Evolutionary conservation across 148 eudicot species (phyloP).

Genomic region (Mesembryanthemum crystallinum): DNA sequence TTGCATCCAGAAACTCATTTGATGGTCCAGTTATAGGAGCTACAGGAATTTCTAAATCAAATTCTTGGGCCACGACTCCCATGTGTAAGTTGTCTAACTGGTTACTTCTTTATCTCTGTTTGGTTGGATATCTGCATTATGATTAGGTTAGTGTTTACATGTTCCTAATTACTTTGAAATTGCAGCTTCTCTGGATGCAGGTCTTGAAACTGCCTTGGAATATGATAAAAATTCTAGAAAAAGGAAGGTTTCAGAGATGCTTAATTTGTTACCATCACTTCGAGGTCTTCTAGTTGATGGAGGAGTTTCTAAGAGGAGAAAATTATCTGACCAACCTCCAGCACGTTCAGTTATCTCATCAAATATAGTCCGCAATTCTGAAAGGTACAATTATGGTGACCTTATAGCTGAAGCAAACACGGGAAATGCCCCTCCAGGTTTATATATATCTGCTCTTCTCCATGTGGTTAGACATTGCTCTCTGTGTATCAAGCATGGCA

Average conservation of each 20-base stretch:
- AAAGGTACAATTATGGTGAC: constrained; percentile 62
- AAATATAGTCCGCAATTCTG: constrained; percentile 34
- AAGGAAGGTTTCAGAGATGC: constrained; percentile 66
- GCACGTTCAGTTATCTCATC: constrained; percentile 34
- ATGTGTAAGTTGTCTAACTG: constrained; percentile 50
- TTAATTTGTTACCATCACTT: constrained; percentile 71
- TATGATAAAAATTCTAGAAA: constrained; percentile 49
- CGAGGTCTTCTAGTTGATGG: constrained; percentile 31
- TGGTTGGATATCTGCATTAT: constrained; percentile 15
- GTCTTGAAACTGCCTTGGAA: constrained; percentile 32
- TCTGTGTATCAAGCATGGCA: constrained; percentile 92
- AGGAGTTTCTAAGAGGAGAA: constrained; percentile 59
- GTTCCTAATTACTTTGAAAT: constrained; percentile 40
- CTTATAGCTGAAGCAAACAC: constrained; percentile 90
- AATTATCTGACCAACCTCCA: constrained; percentile 37
- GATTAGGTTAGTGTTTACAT: neutral
- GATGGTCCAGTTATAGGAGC: constrained; percentile 30
- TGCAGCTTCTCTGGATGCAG: constrained; percentile 45
- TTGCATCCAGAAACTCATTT: constrained; percentile 34
- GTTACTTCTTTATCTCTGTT: constrained; percentile 10
- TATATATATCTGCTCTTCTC: constrained; percentile 74
- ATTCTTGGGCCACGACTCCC: constrained; percentile 43
- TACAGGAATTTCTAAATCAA: constrained; percentile 36
- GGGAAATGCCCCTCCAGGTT: constrained; percentile 76
- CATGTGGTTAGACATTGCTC: constrained; percentile 96